These are phyloP conservation scores for Nakazawaea wickerhamii DNA, from an alignment of 805 yeast species.

Conservation along the genomic window DNA sequence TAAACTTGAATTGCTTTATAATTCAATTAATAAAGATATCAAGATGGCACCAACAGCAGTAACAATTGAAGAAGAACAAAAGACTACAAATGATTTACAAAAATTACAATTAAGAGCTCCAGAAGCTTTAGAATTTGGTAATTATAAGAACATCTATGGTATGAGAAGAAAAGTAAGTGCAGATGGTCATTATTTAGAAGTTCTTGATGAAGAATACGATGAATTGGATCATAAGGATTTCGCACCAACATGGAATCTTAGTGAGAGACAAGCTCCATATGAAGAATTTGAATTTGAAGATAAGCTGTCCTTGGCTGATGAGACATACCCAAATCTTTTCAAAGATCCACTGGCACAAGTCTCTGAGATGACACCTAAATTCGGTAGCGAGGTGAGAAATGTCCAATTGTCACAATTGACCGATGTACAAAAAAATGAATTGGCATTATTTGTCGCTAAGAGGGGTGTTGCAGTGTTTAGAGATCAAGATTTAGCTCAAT, in stretches of 20 bases:
- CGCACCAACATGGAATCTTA: conserved; percentile 7
- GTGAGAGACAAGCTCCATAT: conserved; percentile 5
- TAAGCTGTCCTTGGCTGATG: conserved; percentile 12
- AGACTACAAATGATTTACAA: not conserved
- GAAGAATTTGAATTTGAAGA: conserved; percentile 8
- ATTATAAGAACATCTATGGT: conserved; percentile 5
- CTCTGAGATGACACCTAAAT: conserved; percentile 34
- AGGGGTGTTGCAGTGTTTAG: conserved; percentile 43
- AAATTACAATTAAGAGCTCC: not conserved
- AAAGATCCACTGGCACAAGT: conserved; percentile 10
- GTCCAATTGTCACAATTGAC: conserved; percentile 37
- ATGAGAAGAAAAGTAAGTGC: not conserved
- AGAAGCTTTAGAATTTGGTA: conserved; percentile 2
- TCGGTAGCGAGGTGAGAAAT: conserved; percentile 37
- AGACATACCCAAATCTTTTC: conserved; percentile 10
- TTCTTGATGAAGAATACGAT: conserved; percentile 14
- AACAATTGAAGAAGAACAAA: not conserved
- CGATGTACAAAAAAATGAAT: conserved; percentile 39
- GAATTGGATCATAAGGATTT: conserved; percentile 6
- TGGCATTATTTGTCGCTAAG: conserved; percentile 41
- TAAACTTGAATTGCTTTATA: too few relatives aligned
- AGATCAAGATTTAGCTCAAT: conserved; percentile 34
- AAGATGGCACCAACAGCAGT: conserved; percentile 4
- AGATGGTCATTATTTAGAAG: conserved; percentile 1
- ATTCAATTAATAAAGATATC: not conserved